phyloP scores from a whole-genome alignment of 2,329 filamentous ascomycete species.

The Penicillium fuscoglaucum region DNA sequence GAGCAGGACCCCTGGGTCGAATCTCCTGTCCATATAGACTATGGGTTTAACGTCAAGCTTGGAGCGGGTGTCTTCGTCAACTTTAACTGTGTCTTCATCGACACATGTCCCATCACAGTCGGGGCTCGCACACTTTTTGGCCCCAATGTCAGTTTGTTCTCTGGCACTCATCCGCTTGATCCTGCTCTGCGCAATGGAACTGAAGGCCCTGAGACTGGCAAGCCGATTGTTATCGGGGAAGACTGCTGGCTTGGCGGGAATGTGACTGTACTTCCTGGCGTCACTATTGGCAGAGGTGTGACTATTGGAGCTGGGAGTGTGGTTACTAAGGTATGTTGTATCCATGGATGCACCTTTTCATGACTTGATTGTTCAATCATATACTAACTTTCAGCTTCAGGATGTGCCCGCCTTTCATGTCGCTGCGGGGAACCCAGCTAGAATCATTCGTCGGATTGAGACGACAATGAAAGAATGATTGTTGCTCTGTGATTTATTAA shows the following conservation, averaged over 20 bases:
- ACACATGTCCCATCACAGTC: slow-evolving; percentile 72
- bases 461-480: slow-evolving; percentile 33
- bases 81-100: slow-evolving; percentile 71
- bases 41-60: slow-evolving; percentile 72
- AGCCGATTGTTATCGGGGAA: slow-evolving; percentile 71
- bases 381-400: slow-evolving; percentile 13
- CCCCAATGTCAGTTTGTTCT: slow-evolving; percentile 74
- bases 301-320: slow-evolving; percentile 80
- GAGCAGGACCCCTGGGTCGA: slow-evolving; percentile 68
- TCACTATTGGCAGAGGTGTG: slow-evolving; percentile 72
- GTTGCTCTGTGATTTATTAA: neutral
- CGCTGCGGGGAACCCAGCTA: slow-evolving; percentile 44
- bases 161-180: slow-evolving; percentile 74
- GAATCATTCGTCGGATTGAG: slow-evolving; percentile 42
- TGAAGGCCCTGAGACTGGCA: slow-evolving; percentile 71
- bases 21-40: slow-evolving; percentile 69
- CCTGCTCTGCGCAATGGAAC: slow-evolving; percentile 71
- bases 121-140: slow-evolving; percentile 76
- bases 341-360: neutral
- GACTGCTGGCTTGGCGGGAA: slow-evolving; percentile 80
- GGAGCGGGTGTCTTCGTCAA: slow-evolving; percentile 75
- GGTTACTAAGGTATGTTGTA: slow-evolving; percentile 64
- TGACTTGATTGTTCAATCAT: neutral
- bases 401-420: slow-evolving; percentile 47
- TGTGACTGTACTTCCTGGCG: slow-evolving; percentile 69